Percentiles rank a stretch among this genome's conserved stretches.
phyloP scores from a whole-genome alignment of 75 land plant genomes.

The Picea sitchensis region DNA sequence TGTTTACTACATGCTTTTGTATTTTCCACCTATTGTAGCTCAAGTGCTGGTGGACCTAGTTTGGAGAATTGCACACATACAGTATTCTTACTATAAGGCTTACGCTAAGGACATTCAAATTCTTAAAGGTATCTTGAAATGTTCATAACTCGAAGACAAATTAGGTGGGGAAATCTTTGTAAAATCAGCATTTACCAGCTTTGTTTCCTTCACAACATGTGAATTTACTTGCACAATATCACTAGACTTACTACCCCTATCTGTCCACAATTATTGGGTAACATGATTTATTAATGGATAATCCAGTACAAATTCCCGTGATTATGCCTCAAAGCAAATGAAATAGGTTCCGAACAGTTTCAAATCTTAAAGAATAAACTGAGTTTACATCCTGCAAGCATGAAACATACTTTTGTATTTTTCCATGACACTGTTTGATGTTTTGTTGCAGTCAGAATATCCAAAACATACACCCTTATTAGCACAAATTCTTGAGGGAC shows the following conservation, averaged over 20 bases:
- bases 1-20: too few relatives aligned
- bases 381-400: conserved; percentile 7
- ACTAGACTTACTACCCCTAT: not conserved
- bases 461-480: conserved; percentile 67
- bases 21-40: too few relatives aligned
- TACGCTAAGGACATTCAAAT: too few relatives aligned
- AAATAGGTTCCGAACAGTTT: not conserved
- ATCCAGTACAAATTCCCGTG: not conserved
- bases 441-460: conserved; percentile 43
- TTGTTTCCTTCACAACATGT: too few relatives aligned
- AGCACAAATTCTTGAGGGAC: conserved; percentile 58
- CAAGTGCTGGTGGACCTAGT: too few relatives aligned
- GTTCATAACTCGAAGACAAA: too few relatives aligned
- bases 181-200: too few relatives aligned
- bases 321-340: not conserved
- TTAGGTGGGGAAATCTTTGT: too few relatives aligned
- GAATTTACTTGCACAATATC: not conserved
- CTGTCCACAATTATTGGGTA: not conserved
- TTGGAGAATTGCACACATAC: too few relatives aligned
- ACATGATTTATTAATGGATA: not conserved
- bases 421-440: not conserved
- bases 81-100: too few relatives aligned
- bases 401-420: not conserved
- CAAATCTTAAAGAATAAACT: not conserved
- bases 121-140: too few relatives aligned